Conservation (phyloP, 257 asterid species). For the Plantago elongata region DNA sequence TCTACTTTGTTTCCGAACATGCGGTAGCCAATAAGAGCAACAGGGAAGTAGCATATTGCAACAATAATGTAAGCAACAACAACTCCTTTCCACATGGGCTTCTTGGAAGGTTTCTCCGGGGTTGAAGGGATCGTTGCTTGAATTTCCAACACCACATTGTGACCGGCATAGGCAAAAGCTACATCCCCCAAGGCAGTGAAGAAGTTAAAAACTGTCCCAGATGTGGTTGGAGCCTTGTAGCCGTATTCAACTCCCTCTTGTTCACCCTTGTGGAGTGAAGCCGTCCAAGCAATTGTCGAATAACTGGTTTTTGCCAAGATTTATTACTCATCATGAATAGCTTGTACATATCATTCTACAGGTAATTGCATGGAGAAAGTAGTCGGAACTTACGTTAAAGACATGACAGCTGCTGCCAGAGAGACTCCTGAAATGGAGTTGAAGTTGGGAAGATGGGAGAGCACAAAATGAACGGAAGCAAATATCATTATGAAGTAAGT, state of each 20-base stretch:
- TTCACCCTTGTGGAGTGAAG: slow-evolving; percentile 40
- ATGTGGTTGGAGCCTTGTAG: slow-evolving; percentile 11
- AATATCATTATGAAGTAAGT: slow-evolving; percentile 48
- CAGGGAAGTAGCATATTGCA: slow-evolving; percentile 38
- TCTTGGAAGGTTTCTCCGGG: slow-evolving; percentile 37
- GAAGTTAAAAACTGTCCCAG: slow-evolving; percentile 33
- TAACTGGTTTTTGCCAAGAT: slow-evolving; percentile 27
- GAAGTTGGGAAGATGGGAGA: slow-evolving; percentile 51
- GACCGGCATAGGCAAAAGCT: slow-evolving; percentile 38
- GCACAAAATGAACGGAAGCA: slow-evolving; percentile 41
- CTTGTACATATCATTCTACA: too few species aligned
- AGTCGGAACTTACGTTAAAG: slow-evolving; percentile 29
- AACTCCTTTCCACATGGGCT: slow-evolving; percentile 41
- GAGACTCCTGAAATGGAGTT: slow-evolving; percentile 47
- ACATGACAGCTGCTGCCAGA: slow-evolving; percentile 53
- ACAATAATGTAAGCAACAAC: slow-evolving; percentile 31
- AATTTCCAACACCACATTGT: slow-evolving; percentile 36
- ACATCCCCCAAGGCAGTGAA: slow-evolving; percentile 32
- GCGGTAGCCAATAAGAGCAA: slow-evolving; percentile 30
- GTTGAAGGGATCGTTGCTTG: slow-evolving; percentile 37
- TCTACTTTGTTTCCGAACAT: slow-evolving; percentile 31
- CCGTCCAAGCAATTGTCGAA: slow-evolving; percentile 45
- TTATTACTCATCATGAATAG: background rate
- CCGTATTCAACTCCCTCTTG: slow-evolving; percentile 32
- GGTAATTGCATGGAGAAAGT: background rate